Evolutionary conservation across 2,329 filamentous ascomycete species (phyloP).

Genomic region (Fusarium multiceps): DNA sequence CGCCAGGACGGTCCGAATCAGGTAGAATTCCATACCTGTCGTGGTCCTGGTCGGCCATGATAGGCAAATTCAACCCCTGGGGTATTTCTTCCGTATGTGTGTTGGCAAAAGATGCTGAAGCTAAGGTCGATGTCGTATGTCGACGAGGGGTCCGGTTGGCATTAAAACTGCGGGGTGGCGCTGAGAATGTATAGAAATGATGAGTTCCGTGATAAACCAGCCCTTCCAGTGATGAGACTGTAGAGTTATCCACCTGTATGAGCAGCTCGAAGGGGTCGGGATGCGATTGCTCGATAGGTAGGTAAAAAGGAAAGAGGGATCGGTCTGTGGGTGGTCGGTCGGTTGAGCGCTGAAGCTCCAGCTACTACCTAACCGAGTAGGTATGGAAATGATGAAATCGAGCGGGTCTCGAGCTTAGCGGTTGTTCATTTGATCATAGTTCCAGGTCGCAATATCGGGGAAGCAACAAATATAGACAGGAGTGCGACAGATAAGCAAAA

Average conservation of each 20-base stretch:
- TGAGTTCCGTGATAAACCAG: neutral
- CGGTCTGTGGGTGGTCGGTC: neutral
- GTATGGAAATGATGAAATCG: conserved; percentile 28
- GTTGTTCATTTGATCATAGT: conserved; percentile 38
- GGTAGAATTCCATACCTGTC: conserved; percentile 49
- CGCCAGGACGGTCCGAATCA: conserved; percentile 44
- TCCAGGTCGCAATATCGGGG: neutral
- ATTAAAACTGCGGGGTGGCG: conserved; percentile 31
- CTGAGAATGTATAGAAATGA: neutral
- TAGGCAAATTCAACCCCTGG: neutral
- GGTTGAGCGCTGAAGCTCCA: conserved; percentile 28
- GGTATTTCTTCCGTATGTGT: neutral
- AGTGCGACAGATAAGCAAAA: neutral
- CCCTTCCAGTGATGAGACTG: neutral
- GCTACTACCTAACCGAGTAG: neutral
- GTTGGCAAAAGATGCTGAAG: neutral
- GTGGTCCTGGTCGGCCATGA: conserved; percentile 47
- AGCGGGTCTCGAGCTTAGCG: conserved; percentile 25
- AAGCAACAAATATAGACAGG: neutral
- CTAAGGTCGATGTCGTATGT: conserved; percentile 9
- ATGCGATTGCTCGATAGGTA: neutral
- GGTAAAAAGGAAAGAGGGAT: conserved; percentile 1
- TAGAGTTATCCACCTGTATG: neutral
- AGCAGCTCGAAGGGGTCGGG: neutral
- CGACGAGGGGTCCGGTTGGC: conserved; percentile 12